phyloP scores from a whole-genome alignment of 768 basidiomycete genomes.

The Mycena belliarum region DNA sequence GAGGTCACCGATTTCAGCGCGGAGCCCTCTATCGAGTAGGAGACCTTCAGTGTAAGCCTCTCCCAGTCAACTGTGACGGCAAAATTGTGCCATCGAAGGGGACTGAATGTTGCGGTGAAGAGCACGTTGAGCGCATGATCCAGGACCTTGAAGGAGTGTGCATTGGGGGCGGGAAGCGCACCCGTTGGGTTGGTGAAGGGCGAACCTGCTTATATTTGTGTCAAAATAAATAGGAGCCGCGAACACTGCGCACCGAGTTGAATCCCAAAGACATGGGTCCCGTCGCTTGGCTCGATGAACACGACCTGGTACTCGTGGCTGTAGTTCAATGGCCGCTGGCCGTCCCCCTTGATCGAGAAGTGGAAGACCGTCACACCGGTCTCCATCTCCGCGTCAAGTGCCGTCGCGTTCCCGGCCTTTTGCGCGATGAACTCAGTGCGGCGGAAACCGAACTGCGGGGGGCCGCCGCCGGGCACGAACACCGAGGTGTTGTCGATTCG shows the following conservation, averaged over 20 bases:
- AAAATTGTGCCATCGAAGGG: slow-evolving; percentile 58
- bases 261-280: slow-evolving; percentile 59
- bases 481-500: slow-evolving; percentile 60
- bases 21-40: slow-evolving; percentile 46
- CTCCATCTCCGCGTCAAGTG: slow-evolving; percentile 42
- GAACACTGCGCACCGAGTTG: slow-evolving; percentile 47
- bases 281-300: slow-evolving; percentile 62
- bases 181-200: slow-evolving; percentile 58
- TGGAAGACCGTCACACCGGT: slow-evolving; percentile 49
- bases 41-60: slow-evolving; percentile 46
- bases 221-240: too few species aligned
- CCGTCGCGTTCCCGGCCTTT: slow-evolving; percentile 37
- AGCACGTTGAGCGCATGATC: slow-evolving; percentile 54
- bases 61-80: slow-evolving; percentile 60
- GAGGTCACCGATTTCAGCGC: slow-evolving; percentile 45
- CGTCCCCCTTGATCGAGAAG: slow-evolving; percentile 47
- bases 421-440: slow-evolving; percentile 61
- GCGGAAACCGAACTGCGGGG: slow-evolving; percentile 57
- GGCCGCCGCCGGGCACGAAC: slow-evolving; percentile 50
- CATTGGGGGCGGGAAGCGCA: slow-evolving; percentile 39
- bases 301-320: slow-evolving; percentile 64
- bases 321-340: slow-evolving; percentile 47
- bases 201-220: slow-evolving; percentile 38
- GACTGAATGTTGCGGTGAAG: slow-evolving; percentile 48
- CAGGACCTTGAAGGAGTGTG: slow-evolving; percentile 54